Conservation (phyloP, 129 eudicot genomes). For the Silybum marianum region DNA sequence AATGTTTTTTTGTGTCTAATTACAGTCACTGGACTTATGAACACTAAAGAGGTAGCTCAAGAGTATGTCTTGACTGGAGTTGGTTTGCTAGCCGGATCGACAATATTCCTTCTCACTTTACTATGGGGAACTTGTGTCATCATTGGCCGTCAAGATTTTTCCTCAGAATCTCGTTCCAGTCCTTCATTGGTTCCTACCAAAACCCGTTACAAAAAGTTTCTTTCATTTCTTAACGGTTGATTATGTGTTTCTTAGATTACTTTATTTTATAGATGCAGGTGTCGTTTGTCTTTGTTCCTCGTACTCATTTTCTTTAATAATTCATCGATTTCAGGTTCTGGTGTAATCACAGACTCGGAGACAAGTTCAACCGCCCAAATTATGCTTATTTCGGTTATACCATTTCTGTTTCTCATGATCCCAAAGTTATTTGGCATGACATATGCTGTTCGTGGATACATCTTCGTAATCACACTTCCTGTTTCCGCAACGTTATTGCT, state of each 20-base stretch:
- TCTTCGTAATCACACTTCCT: conserved; percentile 48
- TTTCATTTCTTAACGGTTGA: conserved; percentile 43
- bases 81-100: conserved; percentile 77
- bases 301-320: not conserved
- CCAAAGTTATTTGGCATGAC: conserved; percentile 46
- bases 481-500: conserved; percentile 50
- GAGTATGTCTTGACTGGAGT: conserved; percentile 71
- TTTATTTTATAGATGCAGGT: not conserved
- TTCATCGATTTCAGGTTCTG: conserved; percentile 42
- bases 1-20: not conserved
- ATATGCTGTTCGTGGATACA: conserved; percentile 32
- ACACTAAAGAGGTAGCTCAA: conserved; percentile 52
- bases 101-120: conserved; percentile 65
- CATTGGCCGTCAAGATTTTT: conserved; percentile 40
- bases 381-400: conserved; percentile 70
- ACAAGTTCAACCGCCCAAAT: conserved; percentile 61
- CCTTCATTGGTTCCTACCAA: conserved; percentile 22
- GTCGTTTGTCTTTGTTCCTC: not conserved
- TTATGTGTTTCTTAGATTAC: conserved; percentile 1
- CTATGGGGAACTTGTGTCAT: conserved; percentile 84
- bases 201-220: conserved; percentile 25
- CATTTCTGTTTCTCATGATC: conserved; percentile 57
- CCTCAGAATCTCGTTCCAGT: conserved; percentile 19
- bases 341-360: conserved; percentile 59
- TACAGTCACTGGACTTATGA: conserved; percentile 68